Percentiles rank a stretch among this genome's conserved stretches.
Evolutionary conservation across 108 stramenopile genomes (phyloP).

Genomic region (Schizochytrium sp.): DNA sequence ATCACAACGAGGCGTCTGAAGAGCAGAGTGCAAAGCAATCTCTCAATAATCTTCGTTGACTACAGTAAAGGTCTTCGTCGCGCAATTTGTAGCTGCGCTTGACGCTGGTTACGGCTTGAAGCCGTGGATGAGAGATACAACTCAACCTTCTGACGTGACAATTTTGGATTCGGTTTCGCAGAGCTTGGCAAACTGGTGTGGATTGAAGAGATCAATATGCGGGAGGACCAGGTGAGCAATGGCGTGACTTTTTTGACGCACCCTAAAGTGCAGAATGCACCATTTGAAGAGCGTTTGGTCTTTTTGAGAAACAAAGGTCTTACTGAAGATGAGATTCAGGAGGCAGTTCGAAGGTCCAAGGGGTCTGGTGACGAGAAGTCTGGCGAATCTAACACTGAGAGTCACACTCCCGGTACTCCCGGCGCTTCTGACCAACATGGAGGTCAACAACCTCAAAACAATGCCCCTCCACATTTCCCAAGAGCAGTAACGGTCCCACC

Average conservation of each 20-base stretch:
- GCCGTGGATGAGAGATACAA: too few relatives aligned
- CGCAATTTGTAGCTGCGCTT: too few relatives aligned
- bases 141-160: too few relatives aligned
- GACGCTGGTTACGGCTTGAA: too few relatives aligned
- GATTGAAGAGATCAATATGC: conserved; percentile 36
- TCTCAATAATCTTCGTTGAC: too few relatives aligned
- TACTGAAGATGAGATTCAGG: conserved; percentile 50
- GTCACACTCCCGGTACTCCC: background rate
- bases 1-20: too few relatives aligned
- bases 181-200: background rate
- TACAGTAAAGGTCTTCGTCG: too few relatives aligned
- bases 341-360: conserved; percentile 14
- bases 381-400: background rate
- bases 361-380: background rate
- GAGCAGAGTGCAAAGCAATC: too few relatives aligned
- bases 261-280: conserved; percentile 44
- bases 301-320: conserved; percentile 59
- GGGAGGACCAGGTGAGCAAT: conserved; percentile 57
- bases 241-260: conserved; percentile 59
- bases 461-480: conserved; percentile 11
- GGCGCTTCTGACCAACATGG: background rate
- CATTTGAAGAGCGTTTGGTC: conserved; percentile 42
- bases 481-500: background rate
- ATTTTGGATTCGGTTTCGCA: background rate
- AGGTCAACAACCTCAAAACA: background rate